A percentile compares a stretch with the other conserved stretches of the same genome.
Conservation (phyloP, 2,329 filamentous ascomycete genomes). For the Cytospora piceicola region DNA sequence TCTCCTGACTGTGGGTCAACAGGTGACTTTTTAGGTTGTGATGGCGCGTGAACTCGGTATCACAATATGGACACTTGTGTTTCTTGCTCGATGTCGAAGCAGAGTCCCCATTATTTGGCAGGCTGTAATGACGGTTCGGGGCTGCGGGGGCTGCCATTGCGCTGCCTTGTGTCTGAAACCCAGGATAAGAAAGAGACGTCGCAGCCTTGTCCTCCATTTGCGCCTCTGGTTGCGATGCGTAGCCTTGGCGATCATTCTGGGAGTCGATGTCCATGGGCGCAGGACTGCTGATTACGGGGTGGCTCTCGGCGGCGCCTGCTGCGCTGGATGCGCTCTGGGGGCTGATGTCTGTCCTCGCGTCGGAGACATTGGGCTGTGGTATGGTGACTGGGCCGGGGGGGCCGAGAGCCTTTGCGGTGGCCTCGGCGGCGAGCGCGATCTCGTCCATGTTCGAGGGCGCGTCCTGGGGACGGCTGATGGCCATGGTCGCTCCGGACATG, state of each 20-base stretch:
- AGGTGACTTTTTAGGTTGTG: slow-evolving; percentile 98
- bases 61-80: slow-evolving; percentile 95
- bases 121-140: slow-evolving; percentile 56
- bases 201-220: slow-evolving; percentile 56
- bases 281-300: slow-evolving; percentile 54
- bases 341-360: slow-evolving; percentile 47
- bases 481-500: slow-evolving; percentile 55
- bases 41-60: slow-evolving; percentile 94
- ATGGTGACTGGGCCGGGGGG: slow-evolving; percentile 36
- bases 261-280: slow-evolving; percentile 59
- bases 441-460: slow-evolving; percentile 41
- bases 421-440: slow-evolving; percentile 31
- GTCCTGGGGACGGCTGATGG: slow-evolving; percentile 61
- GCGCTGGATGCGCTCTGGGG: slow-evolving; percentile 49
- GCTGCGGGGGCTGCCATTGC: slow-evolving; percentile 50
- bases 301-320: slow-evolving; percentile 31
- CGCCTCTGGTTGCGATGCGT: slow-evolving; percentile 46
- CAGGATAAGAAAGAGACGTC: slow-evolving; percentile 60
- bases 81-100: slow-evolving; percentile 78
- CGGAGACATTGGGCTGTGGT: slow-evolving; percentile 39
- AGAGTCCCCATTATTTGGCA: slow-evolving; percentile 52
- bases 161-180: slow-evolving; percentile 49
- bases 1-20: slow-evolving; percentile 96
- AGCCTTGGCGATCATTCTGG: slow-evolving; percentile 43
- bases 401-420: slow-evolving; percentile 42